Percentiles rank a stretch among this genome's conserved stretches.
Conservation (phyloP, 2,329 filamentous ascomycete genomes). For the Alternaria panax region DNA sequence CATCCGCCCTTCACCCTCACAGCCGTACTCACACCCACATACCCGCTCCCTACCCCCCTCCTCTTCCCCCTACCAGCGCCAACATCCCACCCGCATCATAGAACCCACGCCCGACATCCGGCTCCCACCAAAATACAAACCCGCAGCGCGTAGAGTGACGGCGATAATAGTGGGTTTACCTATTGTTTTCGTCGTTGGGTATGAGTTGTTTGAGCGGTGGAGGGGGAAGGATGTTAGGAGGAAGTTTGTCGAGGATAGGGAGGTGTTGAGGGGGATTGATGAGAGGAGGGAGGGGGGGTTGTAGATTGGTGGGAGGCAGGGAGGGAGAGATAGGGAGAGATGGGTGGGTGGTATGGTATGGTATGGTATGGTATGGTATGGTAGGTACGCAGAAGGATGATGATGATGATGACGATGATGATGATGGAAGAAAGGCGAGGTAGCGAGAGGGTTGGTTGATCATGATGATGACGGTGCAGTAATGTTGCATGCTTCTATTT, state of each 20-base stretch:
- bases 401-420: no score
- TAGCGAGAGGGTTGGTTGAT: no score
- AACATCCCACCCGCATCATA: constrained; percentile 21
- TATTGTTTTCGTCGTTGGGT: constrained; percentile 43
- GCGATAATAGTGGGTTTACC: constrained; percentile 48
- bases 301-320: background rate
- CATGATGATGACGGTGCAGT: no score
- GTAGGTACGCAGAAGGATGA: no score
- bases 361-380: no score
- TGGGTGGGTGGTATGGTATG: background rate
- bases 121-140: constrained; percentile 43
- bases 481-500: no score
- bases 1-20: background rate
- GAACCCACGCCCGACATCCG: constrained; percentile 30
- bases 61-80: background rate
- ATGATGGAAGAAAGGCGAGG: no score
- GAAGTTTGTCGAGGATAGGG: constrained; percentile 17
- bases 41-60: constrained; percentile 2
- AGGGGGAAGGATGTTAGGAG: constrained; percentile 23
- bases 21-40: background rate
- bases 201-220: constrained; percentile 41
- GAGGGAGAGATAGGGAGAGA: background rate
- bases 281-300: background rate
- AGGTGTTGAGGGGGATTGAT: background rate
- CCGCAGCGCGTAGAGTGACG: constrained; percentile 39